A percentile compares a stretch with the other conserved stretches of the same genome.
These are phyloP conservation scores for Stropharia rugosoannulata DNA, from an alignment of 768 basidiomycete genomes.

Conservation along the genomic window DNA sequence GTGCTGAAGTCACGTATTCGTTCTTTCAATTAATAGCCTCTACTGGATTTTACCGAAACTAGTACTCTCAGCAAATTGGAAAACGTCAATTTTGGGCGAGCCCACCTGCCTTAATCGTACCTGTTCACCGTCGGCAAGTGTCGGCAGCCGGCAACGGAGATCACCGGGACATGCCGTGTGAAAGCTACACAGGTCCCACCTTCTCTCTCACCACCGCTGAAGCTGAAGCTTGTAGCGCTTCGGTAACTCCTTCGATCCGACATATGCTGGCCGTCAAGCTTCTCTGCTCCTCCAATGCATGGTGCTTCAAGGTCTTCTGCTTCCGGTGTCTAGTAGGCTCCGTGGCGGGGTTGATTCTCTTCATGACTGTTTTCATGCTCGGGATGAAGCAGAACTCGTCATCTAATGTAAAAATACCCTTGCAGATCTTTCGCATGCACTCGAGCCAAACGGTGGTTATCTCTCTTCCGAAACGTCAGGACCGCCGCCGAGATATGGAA, in stretches of 20 bases:
- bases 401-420: background rate
- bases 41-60: too few relatives aligned
- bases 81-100: too few relatives aligned
- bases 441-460: conserved; percentile 52
- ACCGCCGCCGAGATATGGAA: conserved; percentile 61
- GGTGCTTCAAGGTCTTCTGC: background rate
- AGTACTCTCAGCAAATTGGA: too few relatives aligned
- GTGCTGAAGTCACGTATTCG: too few relatives aligned
- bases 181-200: background rate
- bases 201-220: background rate
- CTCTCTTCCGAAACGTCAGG: conserved; percentile 54
- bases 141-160: too few relatives aligned
- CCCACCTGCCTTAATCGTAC: too few relatives aligned
- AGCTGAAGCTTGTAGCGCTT: background rate
- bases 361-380: background rate
- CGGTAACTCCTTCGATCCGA: background rate
- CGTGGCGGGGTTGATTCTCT: background rate
- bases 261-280: background rate
- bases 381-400: background rate
- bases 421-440: conserved; percentile 29
- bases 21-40: too few relatives aligned
- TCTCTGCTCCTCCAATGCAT: background rate
- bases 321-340: background rate
- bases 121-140: too few relatives aligned
- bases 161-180: too few relatives aligned